These are phyloP conservation scores for Sugiyamaella qingdaonensis DNA, from an alignment of 805 yeast genomes.

Conservation along the genomic window DNA sequence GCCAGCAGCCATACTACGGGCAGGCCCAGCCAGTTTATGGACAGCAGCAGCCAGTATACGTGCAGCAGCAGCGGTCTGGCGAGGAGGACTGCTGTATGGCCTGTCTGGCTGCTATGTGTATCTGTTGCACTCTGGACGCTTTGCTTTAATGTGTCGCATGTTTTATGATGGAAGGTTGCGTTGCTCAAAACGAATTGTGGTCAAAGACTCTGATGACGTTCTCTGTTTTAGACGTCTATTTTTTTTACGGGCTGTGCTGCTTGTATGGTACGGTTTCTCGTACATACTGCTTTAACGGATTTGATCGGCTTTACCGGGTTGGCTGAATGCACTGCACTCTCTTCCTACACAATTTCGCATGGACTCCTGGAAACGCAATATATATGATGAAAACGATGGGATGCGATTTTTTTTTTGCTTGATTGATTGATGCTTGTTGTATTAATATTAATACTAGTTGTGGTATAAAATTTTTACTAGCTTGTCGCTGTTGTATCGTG, in stretches of 20 bases:
- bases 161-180: not conserved
- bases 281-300: not conserved
- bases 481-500: not conserved
- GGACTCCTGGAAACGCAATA: not conserved
- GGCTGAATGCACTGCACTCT: too few relatives aligned
- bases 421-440: too few relatives aligned
- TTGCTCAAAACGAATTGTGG: too few relatives aligned
- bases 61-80: conserved; percentile 18
- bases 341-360: not conserved
- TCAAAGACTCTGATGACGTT: too few relatives aligned
- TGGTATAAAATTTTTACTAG: not conserved
- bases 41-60: conserved; percentile 20
- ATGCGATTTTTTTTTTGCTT: too few relatives aligned
- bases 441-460: not conserved
- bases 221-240: too few relatives aligned
- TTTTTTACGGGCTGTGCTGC: too few relatives aligned
- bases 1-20: conserved; percentile 16
- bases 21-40: conserved; percentile 15
- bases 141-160: conserved; percentile 13
- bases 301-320: not conserved
- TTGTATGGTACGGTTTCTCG: too few relatives aligned
- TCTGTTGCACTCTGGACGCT: conserved; percentile 25
- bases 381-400: too few relatives aligned
- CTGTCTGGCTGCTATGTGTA: conserved; percentile 26
- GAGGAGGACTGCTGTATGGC: conserved; percentile 18